phyloP scores from a whole-genome alignment of 768 basidiomycete species.

The Hydnomerulius pinastri region DNA sequence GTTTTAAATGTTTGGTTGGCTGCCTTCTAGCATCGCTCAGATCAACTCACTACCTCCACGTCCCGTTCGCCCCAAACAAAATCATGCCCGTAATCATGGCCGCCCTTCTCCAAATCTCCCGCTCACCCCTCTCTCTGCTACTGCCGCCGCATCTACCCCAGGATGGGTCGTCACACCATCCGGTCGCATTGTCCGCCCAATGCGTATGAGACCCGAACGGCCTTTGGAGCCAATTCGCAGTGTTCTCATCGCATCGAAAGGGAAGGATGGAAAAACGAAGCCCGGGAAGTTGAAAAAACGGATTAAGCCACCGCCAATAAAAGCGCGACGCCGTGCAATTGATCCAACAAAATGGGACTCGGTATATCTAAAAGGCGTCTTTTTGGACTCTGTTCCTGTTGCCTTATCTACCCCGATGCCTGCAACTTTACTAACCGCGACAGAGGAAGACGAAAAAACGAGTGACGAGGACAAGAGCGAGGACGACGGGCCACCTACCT shows the following conservation, averaged over 20 bases:
- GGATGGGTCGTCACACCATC: constrained; percentile 75
- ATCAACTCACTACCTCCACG: constrained; percentile 15
- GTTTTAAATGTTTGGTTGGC: constrained; percentile 8
- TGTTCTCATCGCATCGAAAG: no score
- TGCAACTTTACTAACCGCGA: background rate
- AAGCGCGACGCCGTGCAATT: constrained; percentile 68
- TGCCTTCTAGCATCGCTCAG: constrained; percentile 13
- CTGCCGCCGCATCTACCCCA: constrained; percentile 51
- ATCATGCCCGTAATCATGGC: constrained; percentile 38
- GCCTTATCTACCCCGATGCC: background rate
- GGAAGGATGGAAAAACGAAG: no score
- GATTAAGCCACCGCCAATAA: constrained; percentile 51
- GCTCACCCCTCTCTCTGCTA: constrained; percentile 60
- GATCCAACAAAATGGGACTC: constrained; percentile 76
- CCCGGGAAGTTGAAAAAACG: no score
- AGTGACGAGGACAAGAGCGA: background rate
- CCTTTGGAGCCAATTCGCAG: constrained; percentile 45
- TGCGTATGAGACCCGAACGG: constrained; percentile 68
- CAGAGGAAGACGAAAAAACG: background rate
- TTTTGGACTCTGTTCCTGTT: constrained; percentile 47
- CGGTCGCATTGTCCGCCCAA: constrained; percentile 63
- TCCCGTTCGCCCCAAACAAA: constrained; percentile 44
- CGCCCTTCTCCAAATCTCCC: constrained; percentile 63
- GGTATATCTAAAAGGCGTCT: constrained; percentile 66
- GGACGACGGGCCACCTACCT: no score